Evolutionary conservation across 129 eudicot genomes (phyloP).

Genomic region (Artemisia argyi): DNA sequence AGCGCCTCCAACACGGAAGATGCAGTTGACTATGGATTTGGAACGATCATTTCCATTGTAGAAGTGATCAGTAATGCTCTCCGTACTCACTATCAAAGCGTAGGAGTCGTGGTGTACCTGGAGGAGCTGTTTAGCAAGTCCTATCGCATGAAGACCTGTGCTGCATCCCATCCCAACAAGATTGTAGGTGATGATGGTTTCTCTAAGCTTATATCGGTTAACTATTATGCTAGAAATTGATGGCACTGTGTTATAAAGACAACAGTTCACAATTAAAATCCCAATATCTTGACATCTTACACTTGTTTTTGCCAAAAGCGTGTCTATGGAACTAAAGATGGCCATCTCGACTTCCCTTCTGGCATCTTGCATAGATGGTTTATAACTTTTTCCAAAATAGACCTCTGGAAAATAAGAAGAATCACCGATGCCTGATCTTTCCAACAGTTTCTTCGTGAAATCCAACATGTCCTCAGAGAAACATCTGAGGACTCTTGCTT

Average conservation of each 20-base stretch:
- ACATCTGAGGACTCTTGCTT: not conserved
- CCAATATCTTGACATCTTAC: conserved; percentile 38
- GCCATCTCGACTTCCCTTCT: conserved; percentile 44
- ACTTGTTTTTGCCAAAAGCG: conserved; percentile 39
- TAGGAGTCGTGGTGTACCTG: conserved; percentile 54
- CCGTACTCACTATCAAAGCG: conserved; percentile 62
- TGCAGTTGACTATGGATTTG: conserved; percentile 31
- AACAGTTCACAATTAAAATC: conserved; percentile 44
- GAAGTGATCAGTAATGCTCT: conserved; percentile 36
- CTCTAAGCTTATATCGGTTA: conserved; percentile 50
- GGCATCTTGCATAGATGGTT: conserved; percentile 30
- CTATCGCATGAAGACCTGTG: conserved; percentile 47
- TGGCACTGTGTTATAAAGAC: conserved; percentile 38
- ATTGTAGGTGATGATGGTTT: conserved; percentile 41
- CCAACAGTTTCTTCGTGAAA: conserved; percentile 29
- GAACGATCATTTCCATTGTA: conserved; percentile 51
- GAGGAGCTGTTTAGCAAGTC: conserved; percentile 56
- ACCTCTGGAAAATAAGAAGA: conserved; percentile 43
- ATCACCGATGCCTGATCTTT: conserved; percentile 43
- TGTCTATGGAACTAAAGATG: conserved; percentile 56
- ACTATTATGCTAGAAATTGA: conserved; percentile 46
- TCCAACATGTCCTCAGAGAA: conserved; percentile 22
- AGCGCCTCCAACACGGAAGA: conserved; percentile 57
- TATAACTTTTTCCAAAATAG: conserved; percentile 3
- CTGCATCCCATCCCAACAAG: conserved; percentile 72